Percentiles rank a stretch among this genome's conserved stretches.
Evolutionary conservation across 176 grass and related monocot genomes (phyloP).

Genomic region (Zoysia japonica): DNA sequence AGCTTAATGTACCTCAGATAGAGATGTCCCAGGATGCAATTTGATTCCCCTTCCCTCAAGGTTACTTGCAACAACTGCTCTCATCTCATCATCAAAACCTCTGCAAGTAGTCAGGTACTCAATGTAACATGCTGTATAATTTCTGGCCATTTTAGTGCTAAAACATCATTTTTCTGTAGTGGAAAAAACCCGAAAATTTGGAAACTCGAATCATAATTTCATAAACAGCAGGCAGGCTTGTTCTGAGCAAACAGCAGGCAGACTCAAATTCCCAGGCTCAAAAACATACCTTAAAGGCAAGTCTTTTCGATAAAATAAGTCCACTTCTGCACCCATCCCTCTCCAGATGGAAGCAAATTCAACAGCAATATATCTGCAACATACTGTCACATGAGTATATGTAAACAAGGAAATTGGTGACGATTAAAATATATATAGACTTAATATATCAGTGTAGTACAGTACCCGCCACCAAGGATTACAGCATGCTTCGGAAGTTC

Average conservation of each 20-base stretch:
- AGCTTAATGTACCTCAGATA: conserved; percentile 63
- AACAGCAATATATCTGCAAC: conserved; percentile 88
- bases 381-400: conserved; percentile 8
- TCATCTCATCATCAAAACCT: conserved; percentile 98
- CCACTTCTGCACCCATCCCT: conserved; percentile 86
- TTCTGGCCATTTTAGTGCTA: background rate
- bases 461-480: conserved; percentile 90
- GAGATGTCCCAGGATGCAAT: conserved; percentile 71
- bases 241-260: background rate
- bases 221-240: background rate
- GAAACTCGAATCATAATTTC: background rate
- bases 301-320: conserved; percentile 86
- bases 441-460: background rate
- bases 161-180: background rate
- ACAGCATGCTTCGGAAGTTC: conserved; percentile 82
- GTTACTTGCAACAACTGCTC: conserved; percentile 79
- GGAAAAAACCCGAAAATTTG: background rate
- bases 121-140: background rate
- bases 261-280: background rate
- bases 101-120: conserved; percentile 38
- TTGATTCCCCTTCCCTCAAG: conserved; percentile 86
- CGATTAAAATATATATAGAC: background rate
- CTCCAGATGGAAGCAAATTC: conserved; percentile 99
- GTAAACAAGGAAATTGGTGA: conserved; percentile 3
- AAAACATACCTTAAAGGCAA: conserved; percentile 79